Evolutionary conservation across 176 grass and related monocot genomes (phyloP), one percentile per base, ranked within the genome.

Genomic region (Cenchrus americanus): DNA sequence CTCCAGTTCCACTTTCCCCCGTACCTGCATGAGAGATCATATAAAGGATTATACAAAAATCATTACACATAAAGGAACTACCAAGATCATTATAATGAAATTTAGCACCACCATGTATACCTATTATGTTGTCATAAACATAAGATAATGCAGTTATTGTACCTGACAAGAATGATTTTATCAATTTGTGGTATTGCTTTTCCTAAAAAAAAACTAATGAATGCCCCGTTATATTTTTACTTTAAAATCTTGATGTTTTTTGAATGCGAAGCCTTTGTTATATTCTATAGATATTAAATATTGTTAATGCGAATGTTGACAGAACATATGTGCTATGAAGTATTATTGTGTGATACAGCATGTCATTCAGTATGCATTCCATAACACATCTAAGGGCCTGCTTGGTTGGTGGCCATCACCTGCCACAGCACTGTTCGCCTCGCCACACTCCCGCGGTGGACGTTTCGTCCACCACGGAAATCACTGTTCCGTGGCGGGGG

Each of bases 331-430:
- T 19, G 8, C 10, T 61, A 40, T 19, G 8, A 15, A 40, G 65
- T 78, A 8, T 84, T 34, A 47, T 13, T 47, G 3, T 78, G 42
- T 24, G 42, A 61, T 70, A 62, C 5, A 51, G 5, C 27, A 19
- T 77, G 43, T 4, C 24, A 52, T 37, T 71, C 7, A 11, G 54
- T 54, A 42, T 78, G 59, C n/a, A 64, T 3, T 49, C 6, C 32
- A 19, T 72, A 80, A 70, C 34, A 73, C 57, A 64, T 52, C 57
- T n/a, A n/a, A n/a, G n/a, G n/a, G n/a, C n/a, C n/a, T n/a, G n/a
- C n/a, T n/a, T n/a, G n/a, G n/a, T n/a, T n/a, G n/a, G n/a, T n/a
- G n/a, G n/a, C n/a, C n/a, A n/a, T n/a, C n/a, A n/a, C n/a, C n/a
- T n/a, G n/a, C n/a, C n/a, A n/a, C n/a, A n/a, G n/a, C n/a, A n/a